These are phyloP conservation scores for Ophiocordyceps sinensis DNA, from an alignment of 2,329 filamentous ascomycete genomes.

Conservation along the genomic window DNA sequence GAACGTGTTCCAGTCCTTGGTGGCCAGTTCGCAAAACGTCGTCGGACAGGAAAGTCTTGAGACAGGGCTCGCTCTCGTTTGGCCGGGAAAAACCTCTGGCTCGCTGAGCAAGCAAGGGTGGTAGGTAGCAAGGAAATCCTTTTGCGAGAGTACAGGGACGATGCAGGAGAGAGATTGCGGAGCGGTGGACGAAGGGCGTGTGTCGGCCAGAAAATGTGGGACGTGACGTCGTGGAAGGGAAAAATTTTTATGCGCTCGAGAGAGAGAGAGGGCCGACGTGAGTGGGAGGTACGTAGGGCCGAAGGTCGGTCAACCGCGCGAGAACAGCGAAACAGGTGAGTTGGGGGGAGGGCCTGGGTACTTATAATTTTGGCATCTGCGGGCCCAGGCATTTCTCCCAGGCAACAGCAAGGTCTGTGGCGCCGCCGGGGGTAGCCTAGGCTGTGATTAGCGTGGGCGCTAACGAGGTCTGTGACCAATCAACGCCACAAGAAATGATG, in stretches of 20 bases:
- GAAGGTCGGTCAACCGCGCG: conserved; percentile 42
- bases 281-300: conserved; percentile 35
- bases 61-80: not conserved
- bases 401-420: conserved; percentile 30
- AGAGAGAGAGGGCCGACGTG: conserved; percentile 24
- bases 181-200: conserved; percentile 4
- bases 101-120: conserved; percentile 2
- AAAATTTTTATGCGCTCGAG: conserved; percentile 15
- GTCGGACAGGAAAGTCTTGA: conserved; percentile 7
- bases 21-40: conserved; percentile 13
- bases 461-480: conserved; percentile 23
- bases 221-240: conserved; percentile 16
- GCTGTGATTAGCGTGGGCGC: conserved; percentile 21
- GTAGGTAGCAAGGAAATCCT: conserved; percentile 4
- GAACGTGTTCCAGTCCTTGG: conserved; percentile 29
- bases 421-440: conserved; percentile 24
- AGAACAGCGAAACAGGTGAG: conserved; percentile 31
- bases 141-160: conserved; percentile 2
- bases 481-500: conserved; percentile 11
- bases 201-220: conserved; percentile 13
- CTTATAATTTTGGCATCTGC: conserved; percentile 39
- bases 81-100: not conserved
- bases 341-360: conserved; percentile 37
- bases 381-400: conserved; percentile 23
- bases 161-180: conserved; percentile 8